These are phyloP conservation scores for Cadophora sp. DNA, from an alignment of 2,329 filamentous ascomycete species.

Conservation along the genomic window DNA sequence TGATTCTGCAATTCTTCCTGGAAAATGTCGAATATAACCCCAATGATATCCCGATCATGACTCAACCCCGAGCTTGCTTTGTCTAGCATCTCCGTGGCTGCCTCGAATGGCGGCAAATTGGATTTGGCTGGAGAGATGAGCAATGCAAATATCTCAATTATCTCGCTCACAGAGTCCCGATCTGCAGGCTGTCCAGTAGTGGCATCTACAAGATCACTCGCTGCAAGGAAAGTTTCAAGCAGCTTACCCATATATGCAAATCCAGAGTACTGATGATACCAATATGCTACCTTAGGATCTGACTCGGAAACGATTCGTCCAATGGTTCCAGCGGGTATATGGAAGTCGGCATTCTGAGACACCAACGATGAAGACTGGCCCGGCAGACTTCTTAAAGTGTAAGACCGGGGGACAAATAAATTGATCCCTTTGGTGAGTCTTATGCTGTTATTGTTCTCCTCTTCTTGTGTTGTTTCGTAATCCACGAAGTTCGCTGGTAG, in stretches of 20 bases:
- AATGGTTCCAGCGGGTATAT: constrained; percentile 68
- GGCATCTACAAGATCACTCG: constrained; percentile 54
- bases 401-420: constrained; percentile 60
- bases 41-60: constrained; percentile 74
- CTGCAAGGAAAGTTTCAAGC: constrained; percentile 69
- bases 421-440: constrained; percentile 68
- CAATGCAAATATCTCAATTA: constrained; percentile 75
- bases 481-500: constrained; percentile 75
- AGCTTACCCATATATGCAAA: constrained; percentile 80
- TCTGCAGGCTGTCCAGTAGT: constrained; percentile 56
- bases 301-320: constrained; percentile 80
- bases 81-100: constrained; percentile 53
- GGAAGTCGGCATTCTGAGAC: constrained; percentile 56
- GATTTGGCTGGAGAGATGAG: constrained; percentile 52
- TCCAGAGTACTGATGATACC: constrained; percentile 78
- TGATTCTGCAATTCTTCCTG: constrained; percentile 67
- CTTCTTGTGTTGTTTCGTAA: constrained; percentile 82
- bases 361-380: constrained; percentile 29
- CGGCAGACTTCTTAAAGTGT: constrained; percentile 18
- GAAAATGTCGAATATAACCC: constrained; percentile 83
- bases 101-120: constrained; percentile 44
- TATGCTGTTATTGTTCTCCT: constrained; percentile 84
- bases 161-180: constrained; percentile 71
- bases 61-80: constrained; percentile 62
- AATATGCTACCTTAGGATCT: constrained; percentile 68